Evolutionary conservation across 257 asterid species (phyloP).

Genomic region (Hygrophila difformis): DNA sequence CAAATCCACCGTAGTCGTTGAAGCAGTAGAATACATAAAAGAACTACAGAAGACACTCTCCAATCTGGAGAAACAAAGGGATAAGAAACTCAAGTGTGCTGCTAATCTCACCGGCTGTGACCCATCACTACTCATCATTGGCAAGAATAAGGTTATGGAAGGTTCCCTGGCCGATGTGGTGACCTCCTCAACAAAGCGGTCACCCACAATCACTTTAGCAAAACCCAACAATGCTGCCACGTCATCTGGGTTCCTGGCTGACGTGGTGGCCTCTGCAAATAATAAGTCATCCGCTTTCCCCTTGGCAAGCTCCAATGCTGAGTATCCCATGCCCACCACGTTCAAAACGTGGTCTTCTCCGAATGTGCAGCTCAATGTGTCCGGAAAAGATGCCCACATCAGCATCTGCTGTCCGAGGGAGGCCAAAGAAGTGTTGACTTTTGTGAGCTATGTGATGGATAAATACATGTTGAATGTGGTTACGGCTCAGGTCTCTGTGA

Average conservation of each 20-base stretch:
- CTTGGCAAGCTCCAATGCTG: constrained; percentile 7
- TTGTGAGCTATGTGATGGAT: constrained; percentile 32
- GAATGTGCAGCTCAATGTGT: constrained; percentile 30
- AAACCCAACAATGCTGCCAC: no score
- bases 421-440: constrained; percentile 23
- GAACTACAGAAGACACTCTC: constrained; percentile 25
- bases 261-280: constrained; percentile 19
- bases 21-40: constrained; percentile 39
- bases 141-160: no score
- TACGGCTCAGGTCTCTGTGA: constrained; percentile 36
- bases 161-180: no score
- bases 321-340: constrained; percentile 2
- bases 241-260: no score
- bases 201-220: no score
- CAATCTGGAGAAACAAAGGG: constrained; percentile 41
- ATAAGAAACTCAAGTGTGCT: constrained; percentile 21
- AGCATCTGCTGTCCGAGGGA: constrained; percentile 33
- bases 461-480: constrained; percentile 36
- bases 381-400: constrained; percentile 47
- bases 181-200: no score
- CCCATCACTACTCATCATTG: no score
- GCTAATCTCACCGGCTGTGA: constrained; percentile 8
- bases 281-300: background rate
- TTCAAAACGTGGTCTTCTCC: constrained; percentile 37
- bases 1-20: constrained; percentile 61